Percentiles rank a stretch among this genome's conserved stretches.
Conservation (phyloP, 2,329 filamentous ascomycete genomes). For the Blastomyces silverae region DNA sequence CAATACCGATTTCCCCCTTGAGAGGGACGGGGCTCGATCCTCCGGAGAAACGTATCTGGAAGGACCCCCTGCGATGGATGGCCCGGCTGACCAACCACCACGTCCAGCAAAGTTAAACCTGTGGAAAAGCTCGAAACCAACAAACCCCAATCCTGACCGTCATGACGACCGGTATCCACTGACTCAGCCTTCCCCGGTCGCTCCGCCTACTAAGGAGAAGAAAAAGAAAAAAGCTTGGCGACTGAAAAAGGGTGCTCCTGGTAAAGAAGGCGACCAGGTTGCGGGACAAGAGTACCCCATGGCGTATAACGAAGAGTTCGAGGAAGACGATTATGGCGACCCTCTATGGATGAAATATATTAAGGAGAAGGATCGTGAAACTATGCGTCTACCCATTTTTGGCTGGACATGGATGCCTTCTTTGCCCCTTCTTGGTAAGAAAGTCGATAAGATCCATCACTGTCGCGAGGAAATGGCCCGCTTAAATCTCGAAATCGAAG, state of each 20-base stretch:
- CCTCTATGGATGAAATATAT: conserved; percentile 79
- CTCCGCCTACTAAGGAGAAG: conserved; percentile 7
- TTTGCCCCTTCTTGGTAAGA: conserved; percentile 72
- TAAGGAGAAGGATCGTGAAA: conserved; percentile 73
- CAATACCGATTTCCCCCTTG: background rate
- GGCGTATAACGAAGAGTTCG: conserved; percentile 57
- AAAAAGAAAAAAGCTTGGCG: conserved; percentile 8
- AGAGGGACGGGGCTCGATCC: background rate
- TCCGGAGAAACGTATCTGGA: conserved; percentile 10
- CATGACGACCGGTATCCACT: conserved; percentile 34
- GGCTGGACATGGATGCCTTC: conserved; percentile 63
- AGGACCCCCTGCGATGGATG: conserved; percentile 10
- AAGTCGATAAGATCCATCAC: conserved; percentile 92
- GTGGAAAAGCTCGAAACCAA: conserved; percentile 5
- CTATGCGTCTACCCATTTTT: conserved; percentile 65
- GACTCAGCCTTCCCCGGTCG: conserved; percentile 28
- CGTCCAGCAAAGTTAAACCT: conserved; percentile 28
- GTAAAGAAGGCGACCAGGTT: conserved; percentile 24
- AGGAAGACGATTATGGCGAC: conserved; percentile 56
- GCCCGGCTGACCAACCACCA: conserved; percentile 25
- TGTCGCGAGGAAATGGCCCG: conserved; percentile 79
- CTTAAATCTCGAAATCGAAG: conserved; percentile 84
- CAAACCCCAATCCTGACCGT: conserved; percentile 24
- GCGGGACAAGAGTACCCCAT: conserved; percentile 50
- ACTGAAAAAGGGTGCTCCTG: conserved; percentile 13